These are phyloP conservation scores for Cryptosporidium tyzzeri DNA, from an alignment of 169 alveolate species.

Conservation along the genomic window DNA sequence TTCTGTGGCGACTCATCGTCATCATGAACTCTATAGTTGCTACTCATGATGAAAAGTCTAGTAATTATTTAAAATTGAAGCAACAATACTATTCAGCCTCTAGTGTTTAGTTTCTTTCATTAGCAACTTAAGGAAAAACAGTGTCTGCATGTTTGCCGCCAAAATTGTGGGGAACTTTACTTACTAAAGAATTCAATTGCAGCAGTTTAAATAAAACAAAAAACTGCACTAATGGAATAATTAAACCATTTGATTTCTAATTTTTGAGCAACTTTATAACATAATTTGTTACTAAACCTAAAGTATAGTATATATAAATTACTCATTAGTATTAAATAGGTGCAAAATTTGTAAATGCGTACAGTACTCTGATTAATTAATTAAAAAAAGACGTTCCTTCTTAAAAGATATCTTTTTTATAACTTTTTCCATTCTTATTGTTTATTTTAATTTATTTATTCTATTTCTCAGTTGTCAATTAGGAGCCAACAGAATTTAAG, in stretches of 20 bases:
- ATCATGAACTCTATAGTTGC: constrained; percentile 9
- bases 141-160: constrained; percentile 72
- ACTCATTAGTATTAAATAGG: neutral
- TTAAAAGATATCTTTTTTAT: neutral
- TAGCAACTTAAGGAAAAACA: neutral
- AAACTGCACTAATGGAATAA: too few species aligned
- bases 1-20: constrained; percentile 40
- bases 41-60: constrained; percentile 25
- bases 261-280: neutral
- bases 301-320: too few species aligned
- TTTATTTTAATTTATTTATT: neutral
- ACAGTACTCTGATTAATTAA: too few species aligned
- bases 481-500: neutral
- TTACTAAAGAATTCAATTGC: neutral
- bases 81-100: neutral
- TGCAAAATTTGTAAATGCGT: too few species aligned
- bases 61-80: constrained; percentile 4
- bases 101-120: neutral
- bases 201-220: neutral
- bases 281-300: too few species aligned
- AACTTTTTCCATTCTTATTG: neutral
- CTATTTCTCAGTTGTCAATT: neutral
- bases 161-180: constrained; percentile 57
- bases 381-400: too few species aligned
- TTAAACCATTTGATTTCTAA: neutral